Evolutionary conservation across 768 basidiomycete genomes (phyloP).

Genomic region (Cyclocybe cylindracea): DNA sequence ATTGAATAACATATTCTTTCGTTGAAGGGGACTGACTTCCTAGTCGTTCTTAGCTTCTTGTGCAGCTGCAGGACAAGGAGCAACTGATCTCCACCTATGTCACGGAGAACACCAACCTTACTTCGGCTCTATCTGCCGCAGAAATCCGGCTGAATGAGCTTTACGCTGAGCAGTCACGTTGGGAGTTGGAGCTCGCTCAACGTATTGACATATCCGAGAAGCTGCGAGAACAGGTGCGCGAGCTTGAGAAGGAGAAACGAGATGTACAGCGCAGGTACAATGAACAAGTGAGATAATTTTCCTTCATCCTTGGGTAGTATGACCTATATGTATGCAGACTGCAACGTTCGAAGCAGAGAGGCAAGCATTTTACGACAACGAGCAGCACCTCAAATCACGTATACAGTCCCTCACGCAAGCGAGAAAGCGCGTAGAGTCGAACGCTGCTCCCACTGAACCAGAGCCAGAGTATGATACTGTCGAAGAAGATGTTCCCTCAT

Average conservation of each 20-base stretch:
- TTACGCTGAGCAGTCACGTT: slow-evolving; percentile 78
- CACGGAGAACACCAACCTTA: slow-evolving; percentile 64
- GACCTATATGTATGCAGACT: slow-evolving; percentile 47
- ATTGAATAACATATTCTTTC: background rate
- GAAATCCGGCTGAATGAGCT: slow-evolving; percentile 78
- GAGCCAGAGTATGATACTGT: slow-evolving; percentile 36
- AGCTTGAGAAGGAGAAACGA: slow-evolving; percentile 87
- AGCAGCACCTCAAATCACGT: slow-evolving; percentile 89
- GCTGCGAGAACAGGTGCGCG: slow-evolving; percentile 76
- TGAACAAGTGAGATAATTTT: slow-evolving; percentile 64
- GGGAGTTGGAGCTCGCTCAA: slow-evolving; percentile 80
- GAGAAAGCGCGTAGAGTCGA: slow-evolving; percentile 53
- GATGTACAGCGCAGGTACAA: slow-evolving; percentile 83
- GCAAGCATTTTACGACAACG: slow-evolving; percentile 90
- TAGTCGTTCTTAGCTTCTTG: slow-evolving; percentile 54
- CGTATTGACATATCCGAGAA: slow-evolving; percentile 85
- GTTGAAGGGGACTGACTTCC: background rate
- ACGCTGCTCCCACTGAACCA: slow-evolving; percentile 39
- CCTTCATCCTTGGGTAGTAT: slow-evolving; percentile 14
- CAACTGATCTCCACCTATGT: slow-evolving; percentile 61
- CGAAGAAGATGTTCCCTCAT: slow-evolving; percentile 19
- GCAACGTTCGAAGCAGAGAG: slow-evolving; percentile 89
- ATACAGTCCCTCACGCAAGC: slow-evolving; percentile 78
- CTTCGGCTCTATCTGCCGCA: slow-evolving; percentile 63
- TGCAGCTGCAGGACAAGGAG: slow-evolving; percentile 80